Evolutionary conservation across 805 yeast genomes (phyloP), one percentile per base, ranked within the genome.

Genomic region (Allodekkera sacchari): DNA sequence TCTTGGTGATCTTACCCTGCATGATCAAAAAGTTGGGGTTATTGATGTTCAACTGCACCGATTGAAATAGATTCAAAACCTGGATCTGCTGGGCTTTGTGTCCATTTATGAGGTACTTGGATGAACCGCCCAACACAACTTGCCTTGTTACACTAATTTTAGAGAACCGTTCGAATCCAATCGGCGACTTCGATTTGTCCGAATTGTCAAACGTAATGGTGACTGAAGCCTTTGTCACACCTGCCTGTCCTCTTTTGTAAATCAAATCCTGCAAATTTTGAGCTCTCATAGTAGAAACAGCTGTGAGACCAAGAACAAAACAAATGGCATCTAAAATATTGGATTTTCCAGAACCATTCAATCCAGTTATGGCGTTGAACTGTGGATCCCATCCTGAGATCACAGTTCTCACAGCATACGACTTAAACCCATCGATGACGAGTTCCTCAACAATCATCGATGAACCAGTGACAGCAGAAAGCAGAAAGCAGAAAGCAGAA

Each of bases 1-100:
- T 96, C 55, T 92, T 89, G 21, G 98, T 94, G 59, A 94, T 92
- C 53, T 87, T 84, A 38, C 99, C 99, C 59, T 92, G 99, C 98
- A 94, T 92, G 49, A 92, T 92, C 45, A 92, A 68, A 58, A 92
- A 92, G 54, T 92, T 92, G 20, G 99, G 98, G 52, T 89, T 92
- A 55, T 92, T 92, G 55, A 92, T 89, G 52, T 92, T 92, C 40
- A 92, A 69, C 58, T 92, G 98, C 15, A 94, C 95, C 12, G 94
- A 80, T 55, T 89, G 97, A 54, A 94, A 88, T 32, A 94, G 59
- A 45, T 81, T 88, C 34, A 87, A 68, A 2, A 92, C 96, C 8
- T 92, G 82, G 44, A 81, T 92, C 50, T 88, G 97, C 48, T 88
- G 95, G 0, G 96, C 96, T 40, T 94, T 76, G 55, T 87, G 96